These are phyloP conservation scores for Phytophthora pluvialis DNA, from an alignment of 352 stramenopile genomes.

Conservation along the genomic window DNA sequence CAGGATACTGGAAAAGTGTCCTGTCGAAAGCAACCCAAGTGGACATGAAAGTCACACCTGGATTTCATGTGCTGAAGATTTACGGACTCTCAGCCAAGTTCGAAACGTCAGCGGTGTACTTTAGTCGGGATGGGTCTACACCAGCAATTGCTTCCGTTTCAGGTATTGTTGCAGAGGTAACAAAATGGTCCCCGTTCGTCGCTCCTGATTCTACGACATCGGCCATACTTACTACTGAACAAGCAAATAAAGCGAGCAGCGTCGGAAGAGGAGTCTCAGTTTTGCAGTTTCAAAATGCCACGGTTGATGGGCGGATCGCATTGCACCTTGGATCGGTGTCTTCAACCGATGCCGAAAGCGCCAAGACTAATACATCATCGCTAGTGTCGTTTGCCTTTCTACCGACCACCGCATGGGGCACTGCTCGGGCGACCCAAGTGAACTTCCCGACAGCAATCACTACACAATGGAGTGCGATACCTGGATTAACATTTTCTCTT, in stretches of 20 bases:
- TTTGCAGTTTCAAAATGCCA: slow-evolving; percentile 48
- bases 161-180: slow-evolving; percentile 39
- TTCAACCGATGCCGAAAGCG: slow-evolving; percentile 41
- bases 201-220: slow-evolving; percentile 39
- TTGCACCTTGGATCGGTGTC: slow-evolving; percentile 41
- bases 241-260: slow-evolving; percentile 40
- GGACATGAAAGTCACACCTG: slow-evolving; percentile 48
- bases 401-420: slow-evolving; percentile 32
- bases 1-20: slow-evolving; percentile 49
- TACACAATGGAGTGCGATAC: slow-evolving; percentile 39
- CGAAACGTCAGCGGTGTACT: slow-evolving; percentile 57
- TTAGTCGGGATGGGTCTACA: slow-evolving; percentile 44
- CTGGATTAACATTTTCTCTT: slow-evolving; percentile 36
- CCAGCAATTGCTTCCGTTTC: slow-evolving; percentile 29
- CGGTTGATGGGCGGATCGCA: slow-evolving; percentile 46
- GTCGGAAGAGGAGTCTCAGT: slow-evolving; percentile 51
- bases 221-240: slow-evolving; percentile 40
- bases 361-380: slow-evolving; percentile 54
- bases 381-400: slow-evolving; percentile 49
- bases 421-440: slow-evolving; percentile 35
- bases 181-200: slow-evolving; percentile 45
- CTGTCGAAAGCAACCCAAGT: slow-evolving; percentile 48
- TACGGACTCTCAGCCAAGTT: slow-evolving; percentile 53
- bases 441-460: slow-evolving; percentile 31
- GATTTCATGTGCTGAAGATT: slow-evolving; percentile 50